These are phyloP conservation scores for Fusarium odoratissimum DNA, from an alignment of 2,329 filamentous ascomycete species.

Conservation along the genomic window DNA sequence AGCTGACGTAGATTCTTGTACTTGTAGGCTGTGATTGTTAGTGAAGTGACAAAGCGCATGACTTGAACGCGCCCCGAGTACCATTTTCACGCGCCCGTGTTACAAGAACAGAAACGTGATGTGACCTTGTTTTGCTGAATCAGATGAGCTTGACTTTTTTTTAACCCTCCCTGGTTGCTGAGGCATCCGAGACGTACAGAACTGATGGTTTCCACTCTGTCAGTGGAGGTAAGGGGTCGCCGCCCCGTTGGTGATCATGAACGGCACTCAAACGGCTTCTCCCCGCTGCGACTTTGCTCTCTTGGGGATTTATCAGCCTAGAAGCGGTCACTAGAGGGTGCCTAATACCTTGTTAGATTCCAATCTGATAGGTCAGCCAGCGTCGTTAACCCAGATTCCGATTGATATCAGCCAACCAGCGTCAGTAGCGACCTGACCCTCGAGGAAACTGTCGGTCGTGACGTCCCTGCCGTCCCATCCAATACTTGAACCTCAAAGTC, in stretches of 20 bases:
- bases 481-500: constrained; percentile 31
- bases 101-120: constrained; percentile 29
- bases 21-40: background rate
- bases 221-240: constrained; percentile 23
- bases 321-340: constrained; percentile 18
- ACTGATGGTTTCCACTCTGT: constrained; percentile 16
- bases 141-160: constrained; percentile 23
- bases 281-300: constrained; percentile 16
- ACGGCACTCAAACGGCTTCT: constrained; percentile 28
- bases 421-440: background rate
- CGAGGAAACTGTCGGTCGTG: constrained; percentile 23
- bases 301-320: constrained; percentile 27
- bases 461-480: constrained; percentile 26
- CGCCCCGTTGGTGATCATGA: constrained; percentile 18
- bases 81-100: constrained; percentile 33
- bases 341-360: constrained; percentile 20
- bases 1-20: constrained; percentile 15
- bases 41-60: constrained; percentile 27
- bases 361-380: constrained; percentile 6
- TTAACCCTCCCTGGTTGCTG: constrained; percentile 35
- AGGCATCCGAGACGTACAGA: constrained; percentile 36
- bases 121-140: constrained; percentile 37
- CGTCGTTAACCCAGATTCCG: constrained; percentile 4
- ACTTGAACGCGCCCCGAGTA: constrained; percentile 24
- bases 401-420: constrained; percentile 32